A percentile compares a stretch with the other conserved stretches of the same genome.
phyloP scores from a whole-genome alignment of 73 alveolate species.

The Durusdinium trenchii region DNA sequence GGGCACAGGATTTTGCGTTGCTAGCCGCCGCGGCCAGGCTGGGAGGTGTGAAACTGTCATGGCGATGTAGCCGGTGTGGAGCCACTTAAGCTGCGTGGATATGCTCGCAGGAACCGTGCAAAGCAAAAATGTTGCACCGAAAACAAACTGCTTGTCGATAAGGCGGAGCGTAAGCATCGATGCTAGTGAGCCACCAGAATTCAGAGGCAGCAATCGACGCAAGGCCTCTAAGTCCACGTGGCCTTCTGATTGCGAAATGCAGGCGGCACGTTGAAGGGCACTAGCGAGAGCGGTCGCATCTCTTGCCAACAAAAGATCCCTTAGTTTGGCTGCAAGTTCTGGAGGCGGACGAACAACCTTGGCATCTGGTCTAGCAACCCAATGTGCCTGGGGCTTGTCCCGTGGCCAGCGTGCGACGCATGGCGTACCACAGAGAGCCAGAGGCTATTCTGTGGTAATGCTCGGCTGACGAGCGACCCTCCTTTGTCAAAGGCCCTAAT shows the following conservation, averaged over 20 bases:
- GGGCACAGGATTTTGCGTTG: neutral
- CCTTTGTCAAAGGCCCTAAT: neutral
- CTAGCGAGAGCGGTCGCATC: neutral
- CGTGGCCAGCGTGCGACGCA: conserved; percentile 31
- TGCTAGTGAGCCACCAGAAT: neutral
- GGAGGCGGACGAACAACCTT: neutral
- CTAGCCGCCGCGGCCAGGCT: neutral
- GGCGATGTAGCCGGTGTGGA: neutral
- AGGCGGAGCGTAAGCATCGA: neutral
- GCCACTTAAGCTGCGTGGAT: conserved; percentile 19
- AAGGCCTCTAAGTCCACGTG: neutral
- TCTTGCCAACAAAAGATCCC: neutral
- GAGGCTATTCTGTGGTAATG: neutral
- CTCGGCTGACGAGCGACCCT: conserved; percentile 37
- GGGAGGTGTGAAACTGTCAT: neutral
- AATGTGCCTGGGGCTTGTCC: neutral
- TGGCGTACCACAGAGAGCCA: neutral
- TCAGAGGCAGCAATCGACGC: neutral
- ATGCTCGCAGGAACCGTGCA: conserved; percentile 55
- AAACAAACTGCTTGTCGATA: neutral
- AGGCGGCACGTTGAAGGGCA: no score
- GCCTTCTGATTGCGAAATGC: neutral
- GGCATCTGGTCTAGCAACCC: conserved; percentile 32
- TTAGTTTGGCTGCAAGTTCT: neutral
- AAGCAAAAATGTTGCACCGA: neutral